These are phyloP conservation scores for Rubroshorea leprosula DNA, from an alignment of 345 rosid species.

Conservation along the genomic window DNA sequence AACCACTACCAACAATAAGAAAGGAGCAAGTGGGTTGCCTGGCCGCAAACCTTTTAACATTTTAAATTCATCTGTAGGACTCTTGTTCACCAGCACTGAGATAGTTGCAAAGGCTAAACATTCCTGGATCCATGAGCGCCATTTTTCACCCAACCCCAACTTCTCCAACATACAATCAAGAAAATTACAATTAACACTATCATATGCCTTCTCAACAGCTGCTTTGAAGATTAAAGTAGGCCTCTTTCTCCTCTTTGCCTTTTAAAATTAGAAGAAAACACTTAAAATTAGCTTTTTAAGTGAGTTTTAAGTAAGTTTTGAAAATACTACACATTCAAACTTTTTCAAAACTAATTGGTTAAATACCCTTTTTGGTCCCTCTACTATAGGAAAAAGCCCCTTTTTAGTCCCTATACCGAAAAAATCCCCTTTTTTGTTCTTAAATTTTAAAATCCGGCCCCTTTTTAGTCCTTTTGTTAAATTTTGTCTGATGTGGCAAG, in stretches of 20 bases:
- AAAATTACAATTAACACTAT: background rate
- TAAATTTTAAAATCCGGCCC: too few species aligned
- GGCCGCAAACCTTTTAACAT: background rate
- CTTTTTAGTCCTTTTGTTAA: too few species aligned
- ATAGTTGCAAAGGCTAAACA: background rate
- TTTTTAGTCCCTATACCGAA: too few species aligned
- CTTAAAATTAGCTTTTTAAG: background rate
- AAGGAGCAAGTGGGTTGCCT: background rate
- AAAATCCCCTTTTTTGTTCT: too few species aligned
- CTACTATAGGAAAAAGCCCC: too few species aligned
- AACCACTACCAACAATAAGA: background rate
- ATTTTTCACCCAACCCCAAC: background rate
- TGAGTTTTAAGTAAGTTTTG: background rate
- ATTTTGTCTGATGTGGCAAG: too few species aligned
- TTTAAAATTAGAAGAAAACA: background rate
- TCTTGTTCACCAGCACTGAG: background rate
- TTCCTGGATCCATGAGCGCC: background rate
- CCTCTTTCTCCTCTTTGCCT: background rate
- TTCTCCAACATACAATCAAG: background rate
- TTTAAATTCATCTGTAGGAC: background rate
- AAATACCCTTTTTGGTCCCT: too few species aligned
- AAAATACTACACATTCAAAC: background rate
- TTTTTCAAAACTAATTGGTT: background rate
- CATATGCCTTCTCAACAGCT: background rate
- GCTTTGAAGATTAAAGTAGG: background rate